Percentiles rank a stretch among this genome's conserved stretches.
Evolutionary conservation across 371 early-diverging fungal species (phyloP).

Genomic region (Mortierella sp.): DNA sequence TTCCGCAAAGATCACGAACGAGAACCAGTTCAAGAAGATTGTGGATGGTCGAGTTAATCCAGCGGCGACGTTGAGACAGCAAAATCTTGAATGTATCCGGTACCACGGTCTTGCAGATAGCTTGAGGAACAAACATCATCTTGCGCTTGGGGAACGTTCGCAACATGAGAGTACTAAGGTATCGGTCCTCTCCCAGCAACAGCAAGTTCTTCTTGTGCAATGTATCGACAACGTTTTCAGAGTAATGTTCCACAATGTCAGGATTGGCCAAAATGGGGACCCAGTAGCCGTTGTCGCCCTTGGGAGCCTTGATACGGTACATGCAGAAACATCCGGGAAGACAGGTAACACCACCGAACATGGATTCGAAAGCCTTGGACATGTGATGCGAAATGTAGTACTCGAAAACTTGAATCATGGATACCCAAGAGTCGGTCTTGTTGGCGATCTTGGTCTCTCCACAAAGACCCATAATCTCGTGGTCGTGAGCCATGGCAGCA

Average conservation of each 20-base stretch:
- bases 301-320: conserved; percentile 91
- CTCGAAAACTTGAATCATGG: conserved; percentile 97
- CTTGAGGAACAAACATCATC: conserved; percentile 97
- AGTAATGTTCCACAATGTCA: conserved; percentile 95
- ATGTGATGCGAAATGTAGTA: conserved; percentile 97
- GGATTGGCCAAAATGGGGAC: conserved; percentile 94
- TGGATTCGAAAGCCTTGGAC: conserved; percentile 93
- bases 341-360: conserved; percentile 97
- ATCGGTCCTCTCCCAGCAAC: conserved; percentile 99
- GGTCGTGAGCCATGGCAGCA: conserved; percentile 79
- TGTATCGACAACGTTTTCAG: conserved; percentile 96
- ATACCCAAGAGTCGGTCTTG: conserved; percentile 84
- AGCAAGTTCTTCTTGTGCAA: conserved; percentile 99
- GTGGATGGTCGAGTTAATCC: conserved; percentile 99
- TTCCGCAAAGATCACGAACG: conserved; percentile 97
- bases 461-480: conserved; percentile 81
- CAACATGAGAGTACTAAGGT: conserved; percentile 98
- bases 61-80: conserved; percentile 97
- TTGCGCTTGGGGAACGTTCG: conserved; percentile 97
- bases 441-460: conserved; percentile 91
- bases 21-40: conserved; percentile 97
- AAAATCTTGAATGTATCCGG: conserved; percentile 96
- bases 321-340: conserved; percentile 98
- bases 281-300: conserved; percentile 81
- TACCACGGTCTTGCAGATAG: conserved; percentile 97